Evolutionary conservation across 108 stramenopile species (phyloP).

Genomic region (Cyclotella choctawhatcheeana): DNA sequence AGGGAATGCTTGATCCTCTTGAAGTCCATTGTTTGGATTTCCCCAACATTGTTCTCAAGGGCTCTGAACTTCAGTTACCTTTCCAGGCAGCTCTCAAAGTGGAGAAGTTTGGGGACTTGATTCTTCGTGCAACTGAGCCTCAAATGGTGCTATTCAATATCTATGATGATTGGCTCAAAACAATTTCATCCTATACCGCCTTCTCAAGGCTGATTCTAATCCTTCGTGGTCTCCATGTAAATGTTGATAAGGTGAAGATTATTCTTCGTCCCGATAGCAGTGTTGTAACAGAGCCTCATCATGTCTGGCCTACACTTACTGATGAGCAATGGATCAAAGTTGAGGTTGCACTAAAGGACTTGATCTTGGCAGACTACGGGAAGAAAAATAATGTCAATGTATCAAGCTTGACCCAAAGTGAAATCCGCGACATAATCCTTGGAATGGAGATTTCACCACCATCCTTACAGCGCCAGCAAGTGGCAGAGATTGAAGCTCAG

Average conservation of each 20-base stretch:
- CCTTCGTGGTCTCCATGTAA: constrained; percentile 96
- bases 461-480: constrained; percentile 98
- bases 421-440: constrained; percentile 99
- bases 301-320: constrained; percentile 97
- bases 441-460: constrained; percentile 99
- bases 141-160: constrained; percentile 99
- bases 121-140: constrained; percentile 97
- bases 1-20: constrained; percentile 98
- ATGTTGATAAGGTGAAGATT: constrained; percentile 95
- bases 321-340: constrained; percentile 99
- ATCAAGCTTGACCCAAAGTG: constrained; percentile 97
- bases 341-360: constrained; percentile 98
- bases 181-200: constrained; percentile 98
- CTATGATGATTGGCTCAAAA: constrained; percentile 99
- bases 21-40: constrained; percentile 99
- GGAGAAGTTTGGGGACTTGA: constrained; percentile 98
- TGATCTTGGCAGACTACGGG: constrained; percentile 98
- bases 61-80: constrained; percentile 97
- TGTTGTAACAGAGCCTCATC: constrained; percentile 98
- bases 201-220: constrained; percentile 99
- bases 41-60: constrained; percentile 98
- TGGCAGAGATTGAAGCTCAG: constrained; percentile 99
- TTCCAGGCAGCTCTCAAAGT: constrained; percentile 99
- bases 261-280: constrained; percentile 98
- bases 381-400: constrained; percentile 99